phyloP scores from a whole-genome alignment of 1,284 basidiomycete species.

The Irpex sp. region DNA sequence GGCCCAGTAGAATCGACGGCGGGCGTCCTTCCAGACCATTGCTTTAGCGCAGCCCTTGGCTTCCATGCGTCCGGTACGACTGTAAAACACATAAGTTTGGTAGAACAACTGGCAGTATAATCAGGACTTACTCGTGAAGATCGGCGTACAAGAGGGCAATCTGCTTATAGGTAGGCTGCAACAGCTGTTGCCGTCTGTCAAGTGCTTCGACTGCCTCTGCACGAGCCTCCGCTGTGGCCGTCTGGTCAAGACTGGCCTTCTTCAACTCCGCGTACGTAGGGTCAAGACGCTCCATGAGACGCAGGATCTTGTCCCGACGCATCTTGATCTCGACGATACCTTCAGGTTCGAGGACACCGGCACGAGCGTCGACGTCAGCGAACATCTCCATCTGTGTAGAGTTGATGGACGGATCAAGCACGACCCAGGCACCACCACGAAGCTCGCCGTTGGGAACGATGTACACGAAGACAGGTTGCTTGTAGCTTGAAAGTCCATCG shows the following conservation, averaged over 20 bases:
- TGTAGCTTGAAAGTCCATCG: conserved; percentile 95
- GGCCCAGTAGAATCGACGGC: conserved; percentile 95
- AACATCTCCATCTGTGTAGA: conserved; percentile 99
- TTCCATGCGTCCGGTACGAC: conserved; percentile 95
- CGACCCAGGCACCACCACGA: conserved; percentile 99
- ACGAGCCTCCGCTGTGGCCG: conserved; percentile 71
- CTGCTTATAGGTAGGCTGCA: conserved; percentile 90
- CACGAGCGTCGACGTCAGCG: conserved; percentile 92
- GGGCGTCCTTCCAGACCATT: conserved; percentile 83
- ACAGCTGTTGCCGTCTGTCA: conserved; percentile 73
- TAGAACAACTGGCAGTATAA: not conserved
- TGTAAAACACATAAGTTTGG: conserved; percentile 28
- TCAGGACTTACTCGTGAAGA: conserved; percentile 77
- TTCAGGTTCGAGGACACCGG: conserved; percentile 97
- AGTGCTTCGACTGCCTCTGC: conserved; percentile 65
- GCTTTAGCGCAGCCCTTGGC: conserved; percentile 91
- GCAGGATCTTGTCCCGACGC: conserved; percentile 85
- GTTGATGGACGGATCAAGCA: conserved; percentile 96
- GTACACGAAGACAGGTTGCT: conserved; percentile 98
- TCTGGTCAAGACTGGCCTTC: conserved; percentile 69
- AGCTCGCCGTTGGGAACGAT: conserved; percentile 98
- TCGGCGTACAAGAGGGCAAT: conserved; percentile 95
- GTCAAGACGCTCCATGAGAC: conserved; percentile 94
- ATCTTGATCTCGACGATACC: conserved; percentile 95
- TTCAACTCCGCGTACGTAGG: conserved; percentile 79